A percentile compares a stretch with the other conserved stretches of the same genome.
Evolutionary conservation across 2,329 filamentous ascomycete genomes (phyloP).

Genomic region (Colletotrichum sansevieriae): DNA sequence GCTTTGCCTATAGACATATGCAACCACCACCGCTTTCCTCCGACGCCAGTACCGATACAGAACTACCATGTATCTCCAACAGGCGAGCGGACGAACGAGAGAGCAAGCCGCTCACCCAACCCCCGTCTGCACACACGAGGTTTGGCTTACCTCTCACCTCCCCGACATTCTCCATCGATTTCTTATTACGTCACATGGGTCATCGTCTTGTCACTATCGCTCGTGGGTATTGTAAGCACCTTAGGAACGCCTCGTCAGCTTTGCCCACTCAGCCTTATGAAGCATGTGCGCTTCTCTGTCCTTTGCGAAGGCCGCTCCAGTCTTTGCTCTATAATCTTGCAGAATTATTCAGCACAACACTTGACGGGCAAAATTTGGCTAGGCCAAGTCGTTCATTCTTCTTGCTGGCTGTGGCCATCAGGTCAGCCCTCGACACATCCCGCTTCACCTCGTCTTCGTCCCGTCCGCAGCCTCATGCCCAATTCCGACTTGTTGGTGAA

Average conservation of each 20-base stretch:
- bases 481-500: constrained; percentile 25
- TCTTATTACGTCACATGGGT: constrained; percentile 33
- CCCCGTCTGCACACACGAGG: constrained; percentile 33
- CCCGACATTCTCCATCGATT: constrained; percentile 22
- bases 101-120: constrained; percentile 10
- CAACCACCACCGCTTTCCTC: constrained; percentile 34
- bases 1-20: constrained; percentile 4
- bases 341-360: neutral
- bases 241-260: constrained; percentile 6
- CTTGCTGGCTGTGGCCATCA: neutral
- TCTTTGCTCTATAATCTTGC: neutral
- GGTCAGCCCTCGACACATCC: neutral
- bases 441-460: neutral
- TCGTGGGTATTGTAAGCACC: constrained; percentile 34
- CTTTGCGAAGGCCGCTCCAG: neutral
- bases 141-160: constrained; percentile 8
- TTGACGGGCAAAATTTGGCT: neutral
- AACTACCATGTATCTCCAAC: constrained; percentile 6
- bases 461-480: constrained; percentile 4
- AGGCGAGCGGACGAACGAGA: constrained; percentile 22
- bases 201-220: constrained; percentile 17
- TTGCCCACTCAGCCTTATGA: constrained; percentile 31
- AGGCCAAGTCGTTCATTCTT: neutral
- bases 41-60: constrained; percentile 33
- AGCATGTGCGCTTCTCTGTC: constrained; percentile 9